A percentile compares a stretch with the other conserved stretches of the same genome.
Conservation (phyloP, 2,329 filamentous ascomycete genomes). For the Piedraia hortae region DNA sequence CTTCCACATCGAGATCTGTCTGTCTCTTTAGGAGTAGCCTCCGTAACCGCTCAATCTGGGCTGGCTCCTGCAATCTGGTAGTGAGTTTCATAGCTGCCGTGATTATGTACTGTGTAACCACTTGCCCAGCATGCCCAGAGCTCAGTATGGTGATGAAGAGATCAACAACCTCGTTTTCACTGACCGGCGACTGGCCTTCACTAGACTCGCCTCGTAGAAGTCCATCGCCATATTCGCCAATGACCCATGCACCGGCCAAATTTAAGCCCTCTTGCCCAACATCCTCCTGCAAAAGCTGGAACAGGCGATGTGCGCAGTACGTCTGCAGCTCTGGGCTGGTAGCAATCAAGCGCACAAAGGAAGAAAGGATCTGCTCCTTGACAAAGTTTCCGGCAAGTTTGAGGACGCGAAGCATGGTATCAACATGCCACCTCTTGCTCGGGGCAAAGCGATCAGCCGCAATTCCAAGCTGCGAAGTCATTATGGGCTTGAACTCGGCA, state of each 20-base stretch:
- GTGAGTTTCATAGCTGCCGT: slow-evolving; percentile 89
- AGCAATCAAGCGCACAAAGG: slow-evolving; percentile 82
- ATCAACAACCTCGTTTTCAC: slow-evolving; percentile 73
- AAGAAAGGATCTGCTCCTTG: slow-evolving; percentile 91
- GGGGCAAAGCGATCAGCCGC: slow-evolving; percentile 88
- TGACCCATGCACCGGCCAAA: slow-evolving; percentile 83
- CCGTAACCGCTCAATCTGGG: slow-evolving; percentile 68
- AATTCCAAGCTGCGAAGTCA: slow-evolving; percentile 95
- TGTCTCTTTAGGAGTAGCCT: slow-evolving; percentile 51
- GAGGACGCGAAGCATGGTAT: slow-evolving; percentile 84
- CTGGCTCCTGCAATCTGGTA: slow-evolving; percentile 52
- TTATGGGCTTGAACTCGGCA: slow-evolving; percentile 93
- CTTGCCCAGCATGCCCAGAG: slow-evolving; percentile 79
- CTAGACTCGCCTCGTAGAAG: slow-evolving; percentile 80
- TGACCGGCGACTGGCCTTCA: slow-evolving; percentile 57
- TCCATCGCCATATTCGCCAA: slow-evolving; percentile 84
- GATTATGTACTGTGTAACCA: slow-evolving; percentile 83
- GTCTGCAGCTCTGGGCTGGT: slow-evolving; percentile 86
- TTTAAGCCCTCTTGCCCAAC: slow-evolving; percentile 93
- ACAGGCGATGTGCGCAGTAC: slow-evolving; percentile 88
- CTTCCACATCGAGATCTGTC: slow-evolving; percentile 74
- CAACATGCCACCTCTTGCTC: slow-evolving; percentile 94
- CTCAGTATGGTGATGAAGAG: slow-evolving; percentile 78
- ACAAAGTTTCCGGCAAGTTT: slow-evolving; percentile 90
- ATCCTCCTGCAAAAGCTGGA: slow-evolving; percentile 71